Evolutionary conservation across 768 basidiomycete species (phyloP).

Genomic region (Kockovaella imperatae): DNA sequence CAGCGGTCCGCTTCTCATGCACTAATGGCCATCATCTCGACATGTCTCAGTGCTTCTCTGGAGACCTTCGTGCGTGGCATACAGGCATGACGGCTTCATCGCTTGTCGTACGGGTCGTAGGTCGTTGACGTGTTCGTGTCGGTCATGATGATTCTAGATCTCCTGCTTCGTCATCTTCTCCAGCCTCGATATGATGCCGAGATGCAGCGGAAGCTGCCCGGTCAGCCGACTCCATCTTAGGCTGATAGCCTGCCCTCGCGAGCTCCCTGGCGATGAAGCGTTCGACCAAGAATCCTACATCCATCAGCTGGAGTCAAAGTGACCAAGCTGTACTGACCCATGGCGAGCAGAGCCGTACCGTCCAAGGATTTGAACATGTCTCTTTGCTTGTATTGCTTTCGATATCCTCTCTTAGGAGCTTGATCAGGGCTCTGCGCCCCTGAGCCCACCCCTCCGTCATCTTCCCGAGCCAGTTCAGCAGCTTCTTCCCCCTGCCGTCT

Average conservation of each 20-base stretch:
- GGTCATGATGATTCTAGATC: too few relatives aligned
- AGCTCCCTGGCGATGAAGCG: not conserved
- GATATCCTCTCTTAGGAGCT: not conserved
- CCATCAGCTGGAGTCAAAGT: not conserved
- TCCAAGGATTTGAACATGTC: slow-evolving; percentile 28
- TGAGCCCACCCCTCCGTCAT: slow-evolving; percentile 6
- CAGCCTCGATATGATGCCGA: not conserved
- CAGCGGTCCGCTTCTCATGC: too few relatives aligned
- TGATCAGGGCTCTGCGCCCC: not conserved
- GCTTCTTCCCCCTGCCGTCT: slow-evolving; percentile 3
- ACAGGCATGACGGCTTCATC: not conserved
- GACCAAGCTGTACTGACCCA: slow-evolving; percentile 15
- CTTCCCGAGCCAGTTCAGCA: slow-evolving; percentile 11
- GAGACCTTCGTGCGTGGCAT: not conserved
- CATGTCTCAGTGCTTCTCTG: not conserved
- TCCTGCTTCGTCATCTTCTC: not conserved
- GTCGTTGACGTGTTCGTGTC: not conserved
- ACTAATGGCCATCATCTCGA: not conserved
- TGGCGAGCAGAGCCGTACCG: slow-evolving; percentile 22
- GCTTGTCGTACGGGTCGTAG: not conserved
- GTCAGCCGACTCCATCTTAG: not conserved
- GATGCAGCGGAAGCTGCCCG: too few relatives aligned
- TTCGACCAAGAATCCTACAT: not conserved
- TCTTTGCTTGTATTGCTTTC: slow-evolving; percentile 11
- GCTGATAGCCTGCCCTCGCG: not conserved